Evolutionary conservation across 2,329 filamentous ascomycete genomes (phyloP), one percentile per base, ranked within the genome.

Genomic region (Diplodia sapinea): DNA sequence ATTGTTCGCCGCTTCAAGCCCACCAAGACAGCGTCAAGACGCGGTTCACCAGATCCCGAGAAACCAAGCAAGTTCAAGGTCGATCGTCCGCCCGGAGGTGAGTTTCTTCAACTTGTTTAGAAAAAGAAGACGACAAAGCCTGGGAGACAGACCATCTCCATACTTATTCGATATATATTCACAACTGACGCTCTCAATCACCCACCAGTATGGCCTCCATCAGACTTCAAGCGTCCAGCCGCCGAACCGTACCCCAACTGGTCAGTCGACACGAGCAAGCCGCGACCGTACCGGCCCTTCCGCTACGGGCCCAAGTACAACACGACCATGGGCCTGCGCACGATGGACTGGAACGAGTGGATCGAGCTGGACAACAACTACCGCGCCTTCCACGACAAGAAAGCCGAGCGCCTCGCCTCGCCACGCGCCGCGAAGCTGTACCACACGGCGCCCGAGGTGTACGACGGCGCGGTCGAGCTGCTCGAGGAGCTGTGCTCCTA

Each of bases 301-400:
- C 87, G 89, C 72, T 87, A 92, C 75, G 91, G 91, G 0, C 91
- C 91, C 8, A 90, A 88, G 69, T 93, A 93, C 77, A 86, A 91
- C 73, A 85, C 92, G 68, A 93, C 89, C 1, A 91, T 94, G 89
- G 91, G 91, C 0, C 82, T 94, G 2, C 85, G 91, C n/a, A 86
- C 83, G 9, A 85, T 92, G 80, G 82, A 87, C 38, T 88, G 87
- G 78, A 85, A 90, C 65, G 88, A 93, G 67, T 94, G 91, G 91
- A 93, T 94, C 73, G 91, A 96, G 78, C 85, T 96, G 31, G 93
- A 96, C 79, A 94, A 91, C 74, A 85, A 94, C 56, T 96, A 87
- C 76, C 84, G 88, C 0, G 86, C 86, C 65, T 96, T 84, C 75
- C 91, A 96, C 78, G 84, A 84, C 38, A 86, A 90, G 70, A 96